Evolutionary conservation across 2,329 filamentous ascomycete genomes (phyloP).

Genomic region (Alternaria atra): DNA sequence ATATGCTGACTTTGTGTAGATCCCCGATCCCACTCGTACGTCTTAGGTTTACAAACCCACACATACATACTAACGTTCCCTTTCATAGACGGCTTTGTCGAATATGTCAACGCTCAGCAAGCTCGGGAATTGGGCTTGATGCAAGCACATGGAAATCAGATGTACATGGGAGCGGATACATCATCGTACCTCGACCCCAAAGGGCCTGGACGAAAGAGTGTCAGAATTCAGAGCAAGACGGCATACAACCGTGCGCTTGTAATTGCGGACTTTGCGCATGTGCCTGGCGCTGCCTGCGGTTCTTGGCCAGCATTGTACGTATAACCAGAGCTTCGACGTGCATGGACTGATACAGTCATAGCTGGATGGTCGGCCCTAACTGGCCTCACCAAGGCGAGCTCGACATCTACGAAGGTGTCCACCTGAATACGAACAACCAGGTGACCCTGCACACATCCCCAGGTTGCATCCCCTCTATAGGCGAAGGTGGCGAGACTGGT

Average conservation of each 20-base stretch:
- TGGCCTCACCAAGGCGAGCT: slow-evolving; percentile 53
- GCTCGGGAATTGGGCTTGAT: slow-evolving; percentile 47
- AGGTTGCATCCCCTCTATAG: slow-evolving; percentile 46
- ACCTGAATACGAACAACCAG: slow-evolving; percentile 48
- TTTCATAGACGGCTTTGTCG: slow-evolving; percentile 49
- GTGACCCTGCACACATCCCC: slow-evolving; percentile 51
- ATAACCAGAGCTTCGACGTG: no score
- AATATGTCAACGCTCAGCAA: slow-evolving; percentile 45
- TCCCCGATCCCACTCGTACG: no score
- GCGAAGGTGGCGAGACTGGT: slow-evolving; percentile 44
- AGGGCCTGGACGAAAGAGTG: slow-evolving; percentile 47
- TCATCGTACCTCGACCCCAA: slow-evolving; percentile 41
- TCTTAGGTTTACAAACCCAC: no score
- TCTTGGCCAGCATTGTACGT: slow-evolving; percentile 52
- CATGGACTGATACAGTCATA: no score
- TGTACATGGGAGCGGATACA: slow-evolving; percentile 53
- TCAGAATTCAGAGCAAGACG: slow-evolving; percentile 49
- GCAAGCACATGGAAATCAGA: slow-evolving; percentile 42
- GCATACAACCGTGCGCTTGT: slow-evolving; percentile 50
- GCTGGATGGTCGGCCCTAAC: slow-evolving; percentile 52
- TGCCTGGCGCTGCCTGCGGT: slow-evolving; percentile 50
- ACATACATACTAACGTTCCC: no score
- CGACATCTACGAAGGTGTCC: slow-evolving; percentile 50
- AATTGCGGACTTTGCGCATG: slow-evolving; percentile 53
- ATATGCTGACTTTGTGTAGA: no score